phyloP scores from a whole-genome alignment of 2,329 filamentous ascomycete species.

The Ciborinia camelliae region DNA sequence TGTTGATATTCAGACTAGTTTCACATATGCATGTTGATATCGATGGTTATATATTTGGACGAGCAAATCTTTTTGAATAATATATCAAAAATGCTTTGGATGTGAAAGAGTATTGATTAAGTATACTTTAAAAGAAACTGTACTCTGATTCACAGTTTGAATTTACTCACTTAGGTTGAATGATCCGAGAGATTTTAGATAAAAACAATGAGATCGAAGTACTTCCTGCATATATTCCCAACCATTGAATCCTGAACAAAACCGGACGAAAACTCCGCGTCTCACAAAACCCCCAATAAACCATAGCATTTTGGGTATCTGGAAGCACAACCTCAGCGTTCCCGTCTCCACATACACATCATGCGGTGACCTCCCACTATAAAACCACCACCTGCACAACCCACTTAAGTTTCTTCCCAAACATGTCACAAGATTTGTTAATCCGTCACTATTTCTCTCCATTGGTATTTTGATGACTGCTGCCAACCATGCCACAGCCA shows the following conservation, averaged over 20 bases:
- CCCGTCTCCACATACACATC: background rate
- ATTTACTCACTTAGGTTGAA: background rate
- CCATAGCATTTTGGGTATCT: background rate
- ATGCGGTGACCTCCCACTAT: background rate
- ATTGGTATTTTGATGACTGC: background rate
- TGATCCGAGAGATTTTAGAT: background rate
- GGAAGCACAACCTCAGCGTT: background rate
- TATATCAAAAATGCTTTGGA: background rate
- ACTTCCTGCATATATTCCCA: background rate
- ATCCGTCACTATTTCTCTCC: background rate
- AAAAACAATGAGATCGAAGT: background rate
- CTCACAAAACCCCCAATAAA: background rate
- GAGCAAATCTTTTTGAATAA: background rate
- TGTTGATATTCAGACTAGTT: too few relatives aligned
- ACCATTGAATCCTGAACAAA: background rate
- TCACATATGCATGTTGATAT: too few relatives aligned
- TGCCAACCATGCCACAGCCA: constrained; percentile 3
- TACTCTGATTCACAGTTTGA: too few relatives aligned
- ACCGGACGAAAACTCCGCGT: background rate
- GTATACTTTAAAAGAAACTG: background rate
- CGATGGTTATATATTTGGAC: too few relatives aligned
- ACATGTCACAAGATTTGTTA: background rate
- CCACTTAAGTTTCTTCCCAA: background rate
- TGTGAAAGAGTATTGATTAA: too few relatives aligned
- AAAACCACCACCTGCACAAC: background rate